A percentile compares a stretch with the other conserved stretches of the same genome.
phyloP scores from a whole-genome alignment of 148 eudicot species.

The Camellia lanceoleosa region DNA sequence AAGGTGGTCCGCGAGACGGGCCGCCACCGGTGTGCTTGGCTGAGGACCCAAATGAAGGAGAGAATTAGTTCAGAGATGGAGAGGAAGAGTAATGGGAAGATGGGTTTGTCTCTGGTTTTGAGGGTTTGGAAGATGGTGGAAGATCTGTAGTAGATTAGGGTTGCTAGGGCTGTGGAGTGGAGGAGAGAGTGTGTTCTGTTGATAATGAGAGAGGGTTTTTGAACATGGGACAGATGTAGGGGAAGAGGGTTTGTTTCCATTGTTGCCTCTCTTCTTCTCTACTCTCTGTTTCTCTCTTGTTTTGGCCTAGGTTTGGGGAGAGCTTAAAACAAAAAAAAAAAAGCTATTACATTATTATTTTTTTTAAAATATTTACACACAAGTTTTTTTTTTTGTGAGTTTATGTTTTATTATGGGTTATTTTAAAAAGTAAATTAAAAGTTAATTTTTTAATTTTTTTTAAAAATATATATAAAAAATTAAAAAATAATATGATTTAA shows the following conservation, averaged over 20 bases:
- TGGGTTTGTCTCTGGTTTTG: not conserved
- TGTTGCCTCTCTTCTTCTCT: too few relatives aligned
- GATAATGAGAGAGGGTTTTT: constrained; percentile 16
- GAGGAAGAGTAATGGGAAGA: constrained; percentile 15
- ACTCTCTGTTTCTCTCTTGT: too few relatives aligned
- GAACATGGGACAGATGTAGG: constrained; percentile 4
- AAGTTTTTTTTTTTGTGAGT: too few relatives aligned
- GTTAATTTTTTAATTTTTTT: too few relatives aligned
- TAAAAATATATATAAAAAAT: too few relatives aligned
- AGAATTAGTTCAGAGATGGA: constrained; percentile 27
- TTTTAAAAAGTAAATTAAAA: too few relatives aligned
- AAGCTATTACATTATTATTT: too few relatives aligned
- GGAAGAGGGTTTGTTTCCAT: not conserved
- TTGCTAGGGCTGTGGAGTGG: constrained; percentile 8
- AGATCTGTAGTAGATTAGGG: constrained; percentile 22
- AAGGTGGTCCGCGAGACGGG: constrained; percentile 21
- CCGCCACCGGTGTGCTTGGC: constrained; percentile 27
- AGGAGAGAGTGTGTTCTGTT: constrained; percentile 17
- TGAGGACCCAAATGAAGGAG: constrained; percentile 27
- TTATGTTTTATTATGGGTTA: too few relatives aligned
- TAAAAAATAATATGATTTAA: too few relatives aligned
- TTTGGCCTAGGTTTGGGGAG: too few relatives aligned
- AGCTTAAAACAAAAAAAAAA: too few relatives aligned
- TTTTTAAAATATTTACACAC: too few relatives aligned
- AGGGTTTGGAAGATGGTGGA: not conserved